These are phyloP conservation scores for Sclerotinia sclerotiorum DNA, from an alignment of 2,329 filamentous ascomycete genomes.

Conservation along the genomic window DNA sequence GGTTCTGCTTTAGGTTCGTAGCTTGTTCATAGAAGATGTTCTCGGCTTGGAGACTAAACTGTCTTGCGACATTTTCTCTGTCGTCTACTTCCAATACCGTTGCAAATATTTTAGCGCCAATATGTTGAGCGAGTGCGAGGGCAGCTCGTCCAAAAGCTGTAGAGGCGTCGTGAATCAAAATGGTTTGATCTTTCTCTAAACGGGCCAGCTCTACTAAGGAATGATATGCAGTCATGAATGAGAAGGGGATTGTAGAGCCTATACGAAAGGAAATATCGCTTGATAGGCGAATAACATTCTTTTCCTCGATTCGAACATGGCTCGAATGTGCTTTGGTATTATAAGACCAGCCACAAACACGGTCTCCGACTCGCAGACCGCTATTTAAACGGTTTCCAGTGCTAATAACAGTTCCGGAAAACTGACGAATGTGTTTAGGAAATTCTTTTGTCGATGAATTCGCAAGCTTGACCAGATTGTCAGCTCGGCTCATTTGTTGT, in stretches of 20 bases:
- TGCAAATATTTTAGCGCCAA: slow-evolving; percentile 37
- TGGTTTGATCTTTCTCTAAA: slow-evolving; percentile 33
- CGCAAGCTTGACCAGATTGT: neutral
- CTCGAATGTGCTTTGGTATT: neutral
- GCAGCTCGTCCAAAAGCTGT: slow-evolving; percentile 41
- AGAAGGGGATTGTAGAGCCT: slow-evolving; percentile 33
- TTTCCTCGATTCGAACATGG: slow-evolving; percentile 30
- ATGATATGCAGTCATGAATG: slow-evolving; percentile 36
- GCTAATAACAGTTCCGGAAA: neutral
- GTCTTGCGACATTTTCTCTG: slow-evolving; percentile 29
- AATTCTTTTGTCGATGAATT: neutral
- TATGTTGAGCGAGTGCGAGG: slow-evolving; percentile 37
- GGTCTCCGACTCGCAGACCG: neutral
- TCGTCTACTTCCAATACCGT: slow-evolving; percentile 31
- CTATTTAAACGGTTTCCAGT: neutral
- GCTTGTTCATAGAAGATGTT: neutral
- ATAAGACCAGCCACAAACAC: neutral
- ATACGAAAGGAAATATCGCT: slow-evolving; percentile 30
- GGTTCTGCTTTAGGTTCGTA: neutral
- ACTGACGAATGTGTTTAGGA: neutral
- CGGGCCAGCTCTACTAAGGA: slow-evolving; percentile 33
- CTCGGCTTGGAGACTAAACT: neutral
- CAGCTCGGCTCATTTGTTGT: neutral
- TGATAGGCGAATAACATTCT: slow-evolving; percentile 28
- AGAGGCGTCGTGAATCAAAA: slow-evolving; percentile 42